Percentiles rank a stretch among this genome's conserved stretches.
phyloP scores from a whole-genome alignment of 1,284 basidiomycete genomes.

The Tilletiopsis washingtonensis region DNA sequence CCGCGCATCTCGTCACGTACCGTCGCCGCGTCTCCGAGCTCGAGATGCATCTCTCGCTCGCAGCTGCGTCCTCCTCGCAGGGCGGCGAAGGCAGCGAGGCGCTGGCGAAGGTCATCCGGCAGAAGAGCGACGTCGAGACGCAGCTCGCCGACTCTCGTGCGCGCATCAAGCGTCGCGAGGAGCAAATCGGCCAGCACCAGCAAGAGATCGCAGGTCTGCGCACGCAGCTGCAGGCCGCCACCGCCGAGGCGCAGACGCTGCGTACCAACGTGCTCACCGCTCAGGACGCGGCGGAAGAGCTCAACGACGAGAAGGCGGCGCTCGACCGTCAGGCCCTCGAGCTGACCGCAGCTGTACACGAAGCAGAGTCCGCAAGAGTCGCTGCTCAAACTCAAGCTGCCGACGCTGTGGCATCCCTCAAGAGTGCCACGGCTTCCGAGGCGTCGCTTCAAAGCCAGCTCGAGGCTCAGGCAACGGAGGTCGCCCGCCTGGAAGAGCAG shows the following conservation, averaged over 20 bases:
- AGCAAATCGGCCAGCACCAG: constrained; percentile 25
- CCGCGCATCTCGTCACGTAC: not conserved
- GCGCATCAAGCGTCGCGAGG: constrained; percentile 16
- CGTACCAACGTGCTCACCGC: constrained; percentile 15
- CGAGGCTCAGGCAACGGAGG: not conserved
- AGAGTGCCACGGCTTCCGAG: not conserved
- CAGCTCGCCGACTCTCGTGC: constrained; percentile 7
- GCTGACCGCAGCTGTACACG: not conserved
- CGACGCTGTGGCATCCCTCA: not conserved
- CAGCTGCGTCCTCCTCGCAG: not conserved
- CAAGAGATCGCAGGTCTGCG: constrained; percentile 4
- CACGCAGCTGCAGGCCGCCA: constrained; percentile 14
- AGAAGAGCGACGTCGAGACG: not conserved
- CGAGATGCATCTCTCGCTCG: too few relatives aligned
- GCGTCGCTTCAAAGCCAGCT: not conserved
- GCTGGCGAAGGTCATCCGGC: not conserved
- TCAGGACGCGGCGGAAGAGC: constrained; percentile 12
- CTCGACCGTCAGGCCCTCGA: not conserved
- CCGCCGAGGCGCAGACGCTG: too few relatives aligned
- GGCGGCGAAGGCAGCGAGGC: not conserved
- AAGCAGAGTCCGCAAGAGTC: too few relatives aligned
- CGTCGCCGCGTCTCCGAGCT: not conserved
- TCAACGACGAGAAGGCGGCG: constrained; percentile 1
- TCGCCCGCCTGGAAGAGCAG: not conserved
- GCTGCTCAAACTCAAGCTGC: too few relatives aligned